phyloP scores from a whole-genome alignment of 2,329 filamentous ascomycete species.

The Chaetomiaceae sp. region DNA sequence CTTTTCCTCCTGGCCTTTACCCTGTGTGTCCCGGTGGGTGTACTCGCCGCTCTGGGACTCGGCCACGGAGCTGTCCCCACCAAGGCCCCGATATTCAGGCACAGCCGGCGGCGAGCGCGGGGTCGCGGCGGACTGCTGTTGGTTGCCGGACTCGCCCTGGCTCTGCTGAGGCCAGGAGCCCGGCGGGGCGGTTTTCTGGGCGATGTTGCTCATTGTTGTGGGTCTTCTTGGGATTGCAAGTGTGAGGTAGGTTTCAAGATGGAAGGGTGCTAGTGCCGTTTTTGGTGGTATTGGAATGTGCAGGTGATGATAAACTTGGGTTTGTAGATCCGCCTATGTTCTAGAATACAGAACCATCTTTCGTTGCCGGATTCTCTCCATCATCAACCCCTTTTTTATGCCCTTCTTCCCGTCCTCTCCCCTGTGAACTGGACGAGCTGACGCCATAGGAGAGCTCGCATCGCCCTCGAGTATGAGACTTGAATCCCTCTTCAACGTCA shows the following conservation, averaged over 20 bases:
- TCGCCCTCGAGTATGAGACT: background rate
- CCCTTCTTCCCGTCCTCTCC: background rate
- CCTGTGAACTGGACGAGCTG: background rate
- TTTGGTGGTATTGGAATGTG: background rate
- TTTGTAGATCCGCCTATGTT: background rate
- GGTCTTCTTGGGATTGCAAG: background rate
- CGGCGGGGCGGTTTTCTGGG: slow-evolving; percentile 22
- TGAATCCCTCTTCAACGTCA: background rate
- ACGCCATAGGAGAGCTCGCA: background rate
- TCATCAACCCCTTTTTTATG: background rate
- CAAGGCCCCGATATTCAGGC: slow-evolving; percentile 20
- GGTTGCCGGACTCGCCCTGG: slow-evolving; percentile 23
- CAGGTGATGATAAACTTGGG: background rate
- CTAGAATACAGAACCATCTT: background rate
- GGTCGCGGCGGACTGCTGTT: slow-evolving; percentile 9
- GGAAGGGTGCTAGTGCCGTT: background rate
- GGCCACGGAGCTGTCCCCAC: slow-evolving; percentile 17
- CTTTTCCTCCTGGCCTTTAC: slow-evolving; percentile 7
- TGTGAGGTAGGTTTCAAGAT: background rate
- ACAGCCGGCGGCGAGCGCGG: slow-evolving; percentile 24
- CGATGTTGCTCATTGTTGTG: slow-evolving; percentile 26
- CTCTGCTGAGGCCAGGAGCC: slow-evolving; percentile 17
- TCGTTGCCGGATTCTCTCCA: background rate
- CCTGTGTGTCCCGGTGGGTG: slow-evolving; percentile 17
- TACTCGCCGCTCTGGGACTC: slow-evolving; percentile 25